Evolutionary conservation across 1,284 basidiomycete genomes (phyloP).

Genomic region (Thelephora terrestris): DNA sequence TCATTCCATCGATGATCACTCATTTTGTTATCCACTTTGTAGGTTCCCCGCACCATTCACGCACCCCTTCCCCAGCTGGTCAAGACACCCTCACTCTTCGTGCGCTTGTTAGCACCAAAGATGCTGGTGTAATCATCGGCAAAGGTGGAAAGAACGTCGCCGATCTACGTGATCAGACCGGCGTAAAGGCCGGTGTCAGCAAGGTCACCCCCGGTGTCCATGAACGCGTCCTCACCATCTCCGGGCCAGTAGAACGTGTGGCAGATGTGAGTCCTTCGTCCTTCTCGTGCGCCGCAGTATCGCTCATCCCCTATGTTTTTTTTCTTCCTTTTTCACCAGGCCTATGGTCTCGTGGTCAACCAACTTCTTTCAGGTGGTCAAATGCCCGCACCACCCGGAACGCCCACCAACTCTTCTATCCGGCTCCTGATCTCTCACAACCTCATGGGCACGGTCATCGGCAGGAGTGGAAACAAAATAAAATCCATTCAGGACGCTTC

Average conservation of each 20-base stretch:
- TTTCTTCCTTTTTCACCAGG: conserved; percentile 37
- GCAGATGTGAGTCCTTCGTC: conserved; percentile 57
- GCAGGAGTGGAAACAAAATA: conserved; percentile 95
- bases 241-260: conserved; percentile 84
- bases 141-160: conserved; percentile 97
- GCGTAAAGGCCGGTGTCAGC: conserved; percentile 96
- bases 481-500: conserved; percentile 98
- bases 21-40: conserved; percentile 4
- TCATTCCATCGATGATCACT: conserved; percentile 5
- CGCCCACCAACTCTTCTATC: conserved; percentile 60
- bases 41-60: conserved; percentile 45
- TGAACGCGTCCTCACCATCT: conserved; percentile 93
- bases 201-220: conserved; percentile 97
- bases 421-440: conserved; percentile 97
- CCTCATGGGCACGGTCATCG: conserved; percentile 99
- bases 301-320: conserved; percentile 8
- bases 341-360: conserved; percentile 90
- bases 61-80: conserved; percentile 51
- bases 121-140: conserved; percentile 95
- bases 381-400: conserved; percentile 49
- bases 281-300: conserved; percentile 5
- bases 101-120: conserved; percentile 91
- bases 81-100: conserved; percentile 78
- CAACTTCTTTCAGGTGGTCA: conserved; percentile 79
- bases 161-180: conserved; percentile 87